Base-by-base conservation (phyloP, 768 basidiomycete species). In the Dioszegia crocea region DNA sequence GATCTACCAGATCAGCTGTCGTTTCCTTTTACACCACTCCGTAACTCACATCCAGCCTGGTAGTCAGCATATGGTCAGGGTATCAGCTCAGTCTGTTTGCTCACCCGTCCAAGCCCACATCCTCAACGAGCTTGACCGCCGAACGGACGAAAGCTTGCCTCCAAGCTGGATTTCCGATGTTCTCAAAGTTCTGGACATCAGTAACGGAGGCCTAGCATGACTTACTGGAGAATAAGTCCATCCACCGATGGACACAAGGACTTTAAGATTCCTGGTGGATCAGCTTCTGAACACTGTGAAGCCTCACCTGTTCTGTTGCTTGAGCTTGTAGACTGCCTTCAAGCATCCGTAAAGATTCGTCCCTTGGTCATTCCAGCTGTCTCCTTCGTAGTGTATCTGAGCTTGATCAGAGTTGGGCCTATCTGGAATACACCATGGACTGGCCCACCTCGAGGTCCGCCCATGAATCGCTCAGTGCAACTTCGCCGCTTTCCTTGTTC, bases 341-440 rank as follows among this genome's bases (percentile, higher is more conserved):
- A 98, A 84, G 77, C 94, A 94, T 53, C 93, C 93, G 62, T 94
- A 98, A 17, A 98, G 83, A 76, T 98, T 96, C 62, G 82, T 86
- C 43, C 91, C 92, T 26, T 73, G 74, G 53, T 98, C 94, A 65
- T 92, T 88, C 96, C 96, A 99, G 3, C 87, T 88, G 77, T 99
- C 96, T 8, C 87, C 89, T 0, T 88, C 86, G 74, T 94, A 93
- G 75, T 98, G 96, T 45, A 98, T 98, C 74, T 98, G 54, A 21
- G 36, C 16, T 14, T 43, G 3, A 27, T 10, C 30, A 29, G 11
- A n/a, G n/a, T n/a, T n/a, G n/a, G n/a, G n/a, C n/a, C n/a, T n/a
- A n/a, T n/a, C n/a, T n/a, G n/a, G n/a, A n/a, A n/a, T n/a, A n/a
- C n/a, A n/a, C n/a, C n/a, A n/a, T n/a, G n/a, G n/a, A n/a, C n/a